Base-by-base conservation (phyloP, 371 early-diverging fungal species). In the Parasitella parasitica region DNA sequence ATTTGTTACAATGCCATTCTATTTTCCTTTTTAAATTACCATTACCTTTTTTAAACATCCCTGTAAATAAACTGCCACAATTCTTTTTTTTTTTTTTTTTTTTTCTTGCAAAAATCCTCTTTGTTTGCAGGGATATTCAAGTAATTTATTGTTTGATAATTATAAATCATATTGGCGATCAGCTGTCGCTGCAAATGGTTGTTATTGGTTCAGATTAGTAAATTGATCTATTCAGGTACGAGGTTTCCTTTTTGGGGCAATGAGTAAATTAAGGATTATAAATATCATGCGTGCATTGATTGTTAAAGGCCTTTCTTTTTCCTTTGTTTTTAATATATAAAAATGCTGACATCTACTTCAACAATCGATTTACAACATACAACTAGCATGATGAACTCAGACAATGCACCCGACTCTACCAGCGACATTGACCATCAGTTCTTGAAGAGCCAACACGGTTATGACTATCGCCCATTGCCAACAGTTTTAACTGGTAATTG, bases 401-500 rank as follows among this genome's bases (percentile, higher is more conserved):
- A 41, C 32, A 9, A 30, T 18, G 8, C 39, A 27, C 4, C 30
- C 57, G 36, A 36, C 12, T 20, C 18, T 32, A 6, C 32, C 30
- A 32, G 12, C 55, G 35, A 43, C n/a, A 35, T 15, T 0, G 13
- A 26, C 13, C 8, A 13, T 20, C 18, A 43, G 22, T 28, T 13
- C 13, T 15, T 27, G 9, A 43, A 43, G 7, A 20, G 43, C 18
- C 43, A 43, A 9, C 43, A 43, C 2, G 43, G 22, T 16, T 6
- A 52, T 7, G 16, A 54, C 30, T 57, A 63, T 51, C 63, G 52
- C 12, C 63, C 66, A 27, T 41, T 66, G 35, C 66, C 66, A 39
- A 27, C 66, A 9, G 51, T 66, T n/a, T 20, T 66, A 43, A 66
- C 66, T 15, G 61, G 66, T 63, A 59, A n/a, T n/a, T n/a, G n/a